These are phyloP conservation scores for Cytidiella melzeri DNA, from an alignment of 768 basidiomycete species.

Conservation along the genomic window DNA sequence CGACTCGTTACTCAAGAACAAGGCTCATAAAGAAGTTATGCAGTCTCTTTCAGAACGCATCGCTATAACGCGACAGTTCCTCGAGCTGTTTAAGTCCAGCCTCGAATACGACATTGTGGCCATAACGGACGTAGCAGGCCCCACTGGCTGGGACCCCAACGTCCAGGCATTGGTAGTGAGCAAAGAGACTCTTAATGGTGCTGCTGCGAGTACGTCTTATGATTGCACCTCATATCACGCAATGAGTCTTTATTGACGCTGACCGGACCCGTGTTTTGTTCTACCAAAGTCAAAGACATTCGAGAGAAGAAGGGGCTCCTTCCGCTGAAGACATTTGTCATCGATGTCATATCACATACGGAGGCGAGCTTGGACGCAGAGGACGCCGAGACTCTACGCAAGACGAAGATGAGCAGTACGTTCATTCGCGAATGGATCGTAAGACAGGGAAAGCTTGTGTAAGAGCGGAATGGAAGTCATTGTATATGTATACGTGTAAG, in stretches of 20 bases:
- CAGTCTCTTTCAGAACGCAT: conserved; percentile 56
- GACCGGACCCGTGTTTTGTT: too few relatives aligned
- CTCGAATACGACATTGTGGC: conserved; percentile 64
- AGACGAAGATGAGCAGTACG: conserved; percentile 92
- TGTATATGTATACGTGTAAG: neutral
- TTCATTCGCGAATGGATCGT: conserved; percentile 88
- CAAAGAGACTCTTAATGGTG: conserved; percentile 79
- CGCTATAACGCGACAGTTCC: conserved; percentile 56
- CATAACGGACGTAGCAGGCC: conserved; percentile 84
- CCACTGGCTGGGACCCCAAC: conserved; percentile 80
- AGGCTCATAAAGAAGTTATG: conserved; percentile 62
- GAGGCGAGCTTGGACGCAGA: conserved; percentile 52
- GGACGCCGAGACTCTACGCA: conserved; percentile 64
- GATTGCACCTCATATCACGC: neutral
- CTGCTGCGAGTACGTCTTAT: conserved; percentile 55
- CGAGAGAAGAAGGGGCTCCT: conserved; percentile 53
- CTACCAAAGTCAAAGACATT: conserved; percentile 59
- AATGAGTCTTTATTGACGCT: neutral
- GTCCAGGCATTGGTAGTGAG: conserved; percentile 93
- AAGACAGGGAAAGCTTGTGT: conserved; percentile 15
- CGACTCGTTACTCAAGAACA: conserved; percentile 63
- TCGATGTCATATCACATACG: conserved; percentile 82
- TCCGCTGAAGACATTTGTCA: conserved; percentile 62
- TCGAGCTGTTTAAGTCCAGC: conserved; percentile 61
- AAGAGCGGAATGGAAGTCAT: neutral